These are phyloP conservation scores for Mrakia hoshinonis DNA, from an alignment of 768 basidiomycete species.

Conservation along the genomic window DNA sequence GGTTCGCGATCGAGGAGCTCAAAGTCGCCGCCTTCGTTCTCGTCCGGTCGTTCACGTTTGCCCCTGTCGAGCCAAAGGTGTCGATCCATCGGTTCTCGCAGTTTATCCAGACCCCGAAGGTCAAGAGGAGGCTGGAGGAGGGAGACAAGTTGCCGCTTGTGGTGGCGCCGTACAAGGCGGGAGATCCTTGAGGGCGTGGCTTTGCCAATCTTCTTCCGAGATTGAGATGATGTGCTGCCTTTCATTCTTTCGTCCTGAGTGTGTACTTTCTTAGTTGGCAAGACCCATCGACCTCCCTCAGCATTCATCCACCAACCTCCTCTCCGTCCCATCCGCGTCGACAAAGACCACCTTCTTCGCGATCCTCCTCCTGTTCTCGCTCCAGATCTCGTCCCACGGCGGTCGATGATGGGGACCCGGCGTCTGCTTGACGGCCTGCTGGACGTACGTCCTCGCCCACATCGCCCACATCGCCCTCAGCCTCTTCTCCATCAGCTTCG, in stretches of 20 bases:
- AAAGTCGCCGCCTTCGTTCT: not conserved
- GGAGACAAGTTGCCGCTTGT: not conserved
- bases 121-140: not conserved
- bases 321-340: not conserved
- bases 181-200: no score
- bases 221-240: no score
- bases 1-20: conserved; percentile 39
- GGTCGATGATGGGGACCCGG: no score
- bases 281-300: no score
- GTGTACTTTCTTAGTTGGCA: no score
- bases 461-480: no score
- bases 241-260: no score
- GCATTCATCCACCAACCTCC: not conserved
- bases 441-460: no score
- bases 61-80: not conserved
- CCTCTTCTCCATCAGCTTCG: not conserved
- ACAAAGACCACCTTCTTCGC: not conserved
- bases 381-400: not conserved
- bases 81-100: not conserved
- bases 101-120: not conserved
- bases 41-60: not conserved
- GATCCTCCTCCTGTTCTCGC: no score
- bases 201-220: no score
- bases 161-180: no score
- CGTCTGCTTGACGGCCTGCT: no score